These are phyloP conservation scores for Pisolithus tinctorius DNA, from an alignment of 768 basidiomycete species.

Conservation along the genomic window DNA sequence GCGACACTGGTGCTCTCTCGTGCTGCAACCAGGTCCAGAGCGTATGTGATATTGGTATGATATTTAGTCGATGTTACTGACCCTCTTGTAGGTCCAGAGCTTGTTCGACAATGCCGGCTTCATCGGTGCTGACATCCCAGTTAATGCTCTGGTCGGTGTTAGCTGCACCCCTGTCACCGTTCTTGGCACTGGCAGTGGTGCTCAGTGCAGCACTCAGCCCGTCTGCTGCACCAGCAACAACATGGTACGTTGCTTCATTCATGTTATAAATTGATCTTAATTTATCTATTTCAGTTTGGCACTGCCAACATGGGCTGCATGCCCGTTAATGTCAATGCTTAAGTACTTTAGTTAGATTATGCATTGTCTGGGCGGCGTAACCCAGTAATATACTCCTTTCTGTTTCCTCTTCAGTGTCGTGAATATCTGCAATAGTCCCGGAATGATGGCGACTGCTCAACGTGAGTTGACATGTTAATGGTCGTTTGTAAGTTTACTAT, in stretches of 20 bases:
- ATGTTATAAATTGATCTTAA: no score
- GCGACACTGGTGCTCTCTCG: neutral
- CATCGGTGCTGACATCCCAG: neutral
- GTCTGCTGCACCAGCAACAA: constrained; percentile 42
- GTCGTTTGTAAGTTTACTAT: no score
- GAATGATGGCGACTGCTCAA: no score
- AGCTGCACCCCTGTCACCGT: constrained; percentile 30
- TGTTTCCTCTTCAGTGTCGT: no score
- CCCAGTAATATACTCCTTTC: neutral
- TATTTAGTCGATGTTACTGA: neutral
- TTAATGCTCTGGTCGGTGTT: constrained; percentile 20
- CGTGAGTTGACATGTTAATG: no score
- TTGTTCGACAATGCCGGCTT: neutral
- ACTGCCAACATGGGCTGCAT: constrained; percentile 32
- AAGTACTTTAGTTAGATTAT: neutral
- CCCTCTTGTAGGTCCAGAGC: neutral
- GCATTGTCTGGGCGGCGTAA: neutral
- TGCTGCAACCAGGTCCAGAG: neutral
- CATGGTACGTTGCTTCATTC: constrained; percentile 27
- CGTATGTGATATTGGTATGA: neutral
- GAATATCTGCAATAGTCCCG: no score
- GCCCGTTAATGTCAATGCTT: constrained; percentile 26
- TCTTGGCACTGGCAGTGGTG: constrained; percentile 6
- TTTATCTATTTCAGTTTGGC: constrained; percentile 20
- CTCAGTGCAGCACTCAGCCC: constrained; percentile 18